These are phyloP conservation scores for Passiflora organensis DNA, from an alignment of 345 rosid species.

Conservation along the genomic window DNA sequence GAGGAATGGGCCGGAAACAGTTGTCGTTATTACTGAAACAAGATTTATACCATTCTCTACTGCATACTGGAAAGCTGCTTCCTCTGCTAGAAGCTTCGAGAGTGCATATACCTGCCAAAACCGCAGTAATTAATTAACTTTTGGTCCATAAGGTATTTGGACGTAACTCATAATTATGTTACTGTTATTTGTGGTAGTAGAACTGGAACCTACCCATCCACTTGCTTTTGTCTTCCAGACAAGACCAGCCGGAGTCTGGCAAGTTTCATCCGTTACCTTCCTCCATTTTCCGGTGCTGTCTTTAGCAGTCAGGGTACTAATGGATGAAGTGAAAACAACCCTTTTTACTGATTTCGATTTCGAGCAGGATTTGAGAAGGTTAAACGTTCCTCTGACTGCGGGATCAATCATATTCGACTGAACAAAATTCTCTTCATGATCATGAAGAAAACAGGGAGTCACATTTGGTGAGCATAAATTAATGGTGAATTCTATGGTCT, in stretches of 20 bases:
- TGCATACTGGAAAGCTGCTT: conserved; percentile 70
- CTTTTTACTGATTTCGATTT: conserved; percentile 59
- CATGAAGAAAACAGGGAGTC: not conserved
- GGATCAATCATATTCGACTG: conserved; percentile 50
- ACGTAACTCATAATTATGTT: no score
- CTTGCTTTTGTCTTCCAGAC: conserved; percentile 54
- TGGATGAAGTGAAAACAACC: conserved; percentile 81
- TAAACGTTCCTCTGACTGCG: conserved; percentile 59
- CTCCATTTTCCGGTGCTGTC: conserved; percentile 51
- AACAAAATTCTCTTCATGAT: conserved; percentile 45
- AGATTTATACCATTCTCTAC: conserved; percentile 51
- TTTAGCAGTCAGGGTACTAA: conserved; percentile 72
- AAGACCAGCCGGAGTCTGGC: conserved; percentile 45
- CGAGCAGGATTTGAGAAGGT: conserved; percentile 67
- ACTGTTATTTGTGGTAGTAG: not conserved
- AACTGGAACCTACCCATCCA: conserved; percentile 59
- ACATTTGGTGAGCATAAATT: not conserved
- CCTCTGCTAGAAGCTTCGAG: conserved; percentile 66
- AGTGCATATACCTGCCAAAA: conserved; percentile 57
- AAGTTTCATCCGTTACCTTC: conserved; percentile 62
- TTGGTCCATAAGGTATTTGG: no score
- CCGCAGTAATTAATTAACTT: not conserved
- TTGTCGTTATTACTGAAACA: conserved; percentile 63
- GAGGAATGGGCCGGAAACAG: conserved; percentile 70
- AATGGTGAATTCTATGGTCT: not conserved